Percentiles rank a stretch among this genome's conserved stretches.
Conservation (phyloP, 2,329 filamentous ascomycete genomes). For the Xylariaceae sp. region DNA sequence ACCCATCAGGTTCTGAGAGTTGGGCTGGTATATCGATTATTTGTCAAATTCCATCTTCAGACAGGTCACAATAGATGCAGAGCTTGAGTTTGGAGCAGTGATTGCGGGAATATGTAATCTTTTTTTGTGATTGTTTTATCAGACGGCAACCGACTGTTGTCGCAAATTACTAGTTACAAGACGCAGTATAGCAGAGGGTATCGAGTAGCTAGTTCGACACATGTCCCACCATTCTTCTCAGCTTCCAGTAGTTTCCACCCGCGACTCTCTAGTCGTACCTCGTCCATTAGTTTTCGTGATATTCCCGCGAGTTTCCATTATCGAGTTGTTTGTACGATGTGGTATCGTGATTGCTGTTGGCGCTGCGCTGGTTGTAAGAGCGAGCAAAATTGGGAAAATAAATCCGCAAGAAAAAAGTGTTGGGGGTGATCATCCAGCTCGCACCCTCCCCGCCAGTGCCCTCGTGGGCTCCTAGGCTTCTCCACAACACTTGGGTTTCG, state of each 20-base stretch:
- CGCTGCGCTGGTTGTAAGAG: conserved; percentile 10
- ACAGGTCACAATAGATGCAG: no score
- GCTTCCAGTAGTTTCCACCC: conserved; percentile 23
- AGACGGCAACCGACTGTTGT: background rate
- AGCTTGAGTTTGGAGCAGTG: background rate
- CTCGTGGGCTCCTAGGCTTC: conserved; percentile 2
- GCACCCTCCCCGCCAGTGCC: no score
- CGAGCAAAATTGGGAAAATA: conserved; percentile 5
- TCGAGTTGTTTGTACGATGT: conserved; percentile 22
- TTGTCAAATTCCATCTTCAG: no score
- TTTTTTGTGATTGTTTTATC: conserved; percentile 8
- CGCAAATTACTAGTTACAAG: conserved; percentile 17
- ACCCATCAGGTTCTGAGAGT: no score
- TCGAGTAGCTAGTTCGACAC: conserved; percentile 13
- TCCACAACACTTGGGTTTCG: no score
- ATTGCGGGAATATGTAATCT: conserved; percentile 8
- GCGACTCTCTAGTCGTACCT: conserved; percentile 16
- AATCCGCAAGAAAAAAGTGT: background rate
- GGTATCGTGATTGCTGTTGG: background rate
- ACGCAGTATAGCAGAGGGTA: conserved; percentile 12
- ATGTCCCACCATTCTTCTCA: conserved; percentile 10
- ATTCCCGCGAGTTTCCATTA: conserved; percentile 20
- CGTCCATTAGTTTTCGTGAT: conserved; percentile 14
- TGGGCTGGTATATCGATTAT: no score
- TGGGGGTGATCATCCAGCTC: no score